A percentile compares a stretch with the other conserved stretches of the same genome.
phyloP scores from a whole-genome alignment of 192 early-diverging fungal genomes.

The Haplosporangium gracile region DNA sequence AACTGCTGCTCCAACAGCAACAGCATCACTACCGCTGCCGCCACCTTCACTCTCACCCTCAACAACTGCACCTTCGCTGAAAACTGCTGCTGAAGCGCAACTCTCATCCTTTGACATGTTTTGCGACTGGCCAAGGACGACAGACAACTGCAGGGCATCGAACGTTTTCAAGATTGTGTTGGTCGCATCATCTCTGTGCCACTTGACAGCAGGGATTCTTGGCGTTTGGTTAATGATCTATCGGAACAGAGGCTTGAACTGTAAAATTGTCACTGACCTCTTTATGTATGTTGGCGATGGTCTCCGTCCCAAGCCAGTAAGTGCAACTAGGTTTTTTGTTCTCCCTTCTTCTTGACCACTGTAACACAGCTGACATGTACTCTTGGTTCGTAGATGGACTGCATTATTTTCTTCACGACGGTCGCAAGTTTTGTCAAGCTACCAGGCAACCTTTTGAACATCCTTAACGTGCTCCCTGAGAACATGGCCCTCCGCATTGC shows the following conservation, averaged over 20 bases:
- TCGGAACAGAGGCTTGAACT: slow-evolving; percentile 40
- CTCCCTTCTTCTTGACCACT: neutral
- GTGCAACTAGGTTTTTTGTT: neutral
- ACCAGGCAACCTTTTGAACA: slow-evolving; percentile 18
- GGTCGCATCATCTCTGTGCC: slow-evolving; percentile 14
- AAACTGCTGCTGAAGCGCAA: neutral
- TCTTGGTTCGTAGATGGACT: slow-evolving; percentile 34
- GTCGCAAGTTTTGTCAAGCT: slow-evolving; percentile 36
- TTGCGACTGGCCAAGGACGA: slow-evolving; percentile 39
- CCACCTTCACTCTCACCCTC: no score
- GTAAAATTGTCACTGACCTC: slow-evolving; percentile 27
- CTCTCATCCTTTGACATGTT: neutral
- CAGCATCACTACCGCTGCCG: no score
- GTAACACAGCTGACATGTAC: neutral
- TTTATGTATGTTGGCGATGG: slow-evolving; percentile 39
- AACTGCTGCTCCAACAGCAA: neutral
- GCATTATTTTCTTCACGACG: slow-evolving; percentile 34
- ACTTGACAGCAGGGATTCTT: slow-evolving; percentile 6
- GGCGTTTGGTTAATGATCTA: slow-evolving; percentile 35
- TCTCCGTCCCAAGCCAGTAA: slow-evolving; percentile 47
- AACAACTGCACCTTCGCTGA: neutral
- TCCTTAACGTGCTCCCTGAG: slow-evolving; percentile 29
- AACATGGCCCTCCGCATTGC: slow-evolving; percentile 24
- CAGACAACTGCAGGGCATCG: slow-evolving; percentile 24
- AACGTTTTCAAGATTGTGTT: slow-evolving; percentile 17